These are phyloP conservation scores for Phytophthora cryptogea DNA, from an alignment of 352 stramenopile species.

Conservation along the genomic window DNA sequence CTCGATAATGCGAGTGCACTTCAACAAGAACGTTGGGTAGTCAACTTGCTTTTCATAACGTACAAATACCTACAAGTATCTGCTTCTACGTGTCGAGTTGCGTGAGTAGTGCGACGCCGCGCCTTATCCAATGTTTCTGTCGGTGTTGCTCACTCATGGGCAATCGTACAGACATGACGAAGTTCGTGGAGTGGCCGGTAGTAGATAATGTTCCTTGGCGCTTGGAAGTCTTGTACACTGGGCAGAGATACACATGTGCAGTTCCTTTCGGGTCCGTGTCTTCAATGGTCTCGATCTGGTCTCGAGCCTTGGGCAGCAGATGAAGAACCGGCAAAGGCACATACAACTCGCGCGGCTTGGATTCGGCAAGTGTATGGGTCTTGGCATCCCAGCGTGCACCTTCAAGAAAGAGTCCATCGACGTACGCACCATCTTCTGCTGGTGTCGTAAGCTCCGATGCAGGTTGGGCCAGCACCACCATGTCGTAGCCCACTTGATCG, in stretches of 20 bases:
- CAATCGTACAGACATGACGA: slow-evolving; percentile 94
- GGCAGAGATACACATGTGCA: slow-evolving; percentile 92
- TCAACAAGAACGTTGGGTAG: not conserved
- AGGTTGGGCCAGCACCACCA: slow-evolving; percentile 69
- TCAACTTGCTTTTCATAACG: not conserved
- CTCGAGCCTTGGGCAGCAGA: slow-evolving; percentile 75
- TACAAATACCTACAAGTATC: not conserved
- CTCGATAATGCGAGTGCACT: not conserved
- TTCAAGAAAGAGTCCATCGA: slow-evolving; percentile 92
- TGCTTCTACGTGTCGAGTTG: slow-evolving; percentile 84
- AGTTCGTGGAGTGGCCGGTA: slow-evolving; percentile 95
- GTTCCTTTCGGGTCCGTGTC: slow-evolving; percentile 89
- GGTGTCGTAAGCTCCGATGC: slow-evolving; percentile 47
- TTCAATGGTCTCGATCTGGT: slow-evolving; percentile 88
- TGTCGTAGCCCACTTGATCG: slow-evolving; percentile 91
- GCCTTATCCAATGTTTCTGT: slow-evolving; percentile 96
- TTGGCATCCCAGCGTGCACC: slow-evolving; percentile 85
- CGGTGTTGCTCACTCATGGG: slow-evolving; percentile 87
- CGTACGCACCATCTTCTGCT: slow-evolving; percentile 87
- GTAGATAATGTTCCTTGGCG: slow-evolving; percentile 92
- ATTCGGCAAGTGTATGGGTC: slow-evolving; percentile 80
- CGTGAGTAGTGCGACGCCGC: slow-evolving; percentile 93
- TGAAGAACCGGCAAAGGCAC: slow-evolving; percentile 87
- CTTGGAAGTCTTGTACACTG: slow-evolving; percentile 93
- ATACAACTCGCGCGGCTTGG: slow-evolving; percentile 84